phyloP scores from a whole-genome alignment of 1,139 yeast genomes.

The Debaryomyces udenii region DNA sequence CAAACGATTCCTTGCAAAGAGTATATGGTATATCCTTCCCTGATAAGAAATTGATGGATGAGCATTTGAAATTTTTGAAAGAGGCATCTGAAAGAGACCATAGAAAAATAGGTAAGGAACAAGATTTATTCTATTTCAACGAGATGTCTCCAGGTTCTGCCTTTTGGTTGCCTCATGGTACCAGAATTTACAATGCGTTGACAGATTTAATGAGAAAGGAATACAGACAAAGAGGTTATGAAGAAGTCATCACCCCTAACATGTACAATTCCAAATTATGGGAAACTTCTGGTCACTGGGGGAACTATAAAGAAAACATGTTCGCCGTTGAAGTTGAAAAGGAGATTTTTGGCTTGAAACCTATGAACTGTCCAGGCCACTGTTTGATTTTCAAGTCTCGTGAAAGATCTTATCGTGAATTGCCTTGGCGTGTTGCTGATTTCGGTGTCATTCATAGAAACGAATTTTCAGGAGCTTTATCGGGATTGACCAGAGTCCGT shows the following conservation, averaged over 20 bases:
- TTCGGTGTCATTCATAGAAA: conserved; percentile 95
- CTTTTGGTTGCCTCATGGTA: conserved; percentile 98
- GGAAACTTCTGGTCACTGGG: conserved; percentile 99
- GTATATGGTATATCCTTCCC: conserved; percentile 99
- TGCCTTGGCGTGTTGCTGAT: conserved; percentile 96
- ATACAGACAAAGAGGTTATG: conserved; percentile 90
- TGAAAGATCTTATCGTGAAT: conserved; percentile 89
- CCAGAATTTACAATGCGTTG: conserved; percentile 89
- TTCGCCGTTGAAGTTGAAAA: conserved; percentile 94
- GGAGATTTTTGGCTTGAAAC: conserved; percentile 86
- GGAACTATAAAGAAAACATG: conserved; percentile 94
- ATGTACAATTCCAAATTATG: conserved; percentile 94
- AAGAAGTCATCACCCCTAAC: conserved; percentile 97
- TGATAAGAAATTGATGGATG: conserved; percentile 95
- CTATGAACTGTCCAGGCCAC: conserved; percentile 99
- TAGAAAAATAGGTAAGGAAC: conserved; percentile 94
- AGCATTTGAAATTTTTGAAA: conserved; percentile 89
- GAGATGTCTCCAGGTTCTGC: conserved; percentile 98
- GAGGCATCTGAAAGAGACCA: conserved; percentile 98
- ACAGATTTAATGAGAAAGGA: conserved; percentile 77
- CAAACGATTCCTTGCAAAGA: conserved; percentile 95
- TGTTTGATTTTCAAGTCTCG: conserved; percentile 85
- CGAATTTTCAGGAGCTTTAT: conserved; percentile 84
- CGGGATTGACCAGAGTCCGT: conserved; percentile 92
- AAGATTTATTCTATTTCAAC: conserved; percentile 91